phyloP scores from a whole-genome alignment of 2,329 filamentous ascomycete genomes.

The Colletotrichum somersetense region DNA sequence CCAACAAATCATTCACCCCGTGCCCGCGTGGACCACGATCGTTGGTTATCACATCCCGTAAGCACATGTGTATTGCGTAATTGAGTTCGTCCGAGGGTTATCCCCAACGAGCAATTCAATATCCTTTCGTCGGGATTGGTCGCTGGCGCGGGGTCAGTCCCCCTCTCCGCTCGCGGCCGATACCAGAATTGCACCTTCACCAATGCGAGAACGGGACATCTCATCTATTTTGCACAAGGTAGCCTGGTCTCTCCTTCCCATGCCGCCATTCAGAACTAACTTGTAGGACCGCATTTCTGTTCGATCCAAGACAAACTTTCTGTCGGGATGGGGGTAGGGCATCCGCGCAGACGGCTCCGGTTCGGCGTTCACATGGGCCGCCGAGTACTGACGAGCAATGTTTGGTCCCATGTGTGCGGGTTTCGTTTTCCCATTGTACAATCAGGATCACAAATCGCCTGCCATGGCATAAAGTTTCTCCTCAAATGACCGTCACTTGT shows the following conservation, averaged over 20 bases:
- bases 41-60: background rate
- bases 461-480: slow-evolving; percentile 24
- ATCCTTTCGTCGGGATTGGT: slow-evolving; percentile 11
- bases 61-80: background rate
- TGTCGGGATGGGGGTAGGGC: slow-evolving; percentile 1
- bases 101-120: background rate
- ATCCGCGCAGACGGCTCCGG: slow-evolving; percentile 21
- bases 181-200: slow-evolving; percentile 38
- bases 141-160: slow-evolving; percentile 7
- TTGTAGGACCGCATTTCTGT: slow-evolving; percentile 9
- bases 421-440: slow-evolving; percentile 17
- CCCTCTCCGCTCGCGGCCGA: slow-evolving; percentile 24
- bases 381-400: slow-evolving; percentile 12
- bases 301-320: slow-evolving; percentile 21
- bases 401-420: background rate
- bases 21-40: no score
- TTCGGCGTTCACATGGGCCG: slow-evolving; percentile 27
- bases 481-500: background rate
- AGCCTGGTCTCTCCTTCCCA: background rate
- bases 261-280: background rate
- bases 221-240: background rate
- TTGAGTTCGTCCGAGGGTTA: slow-evolving; percentile 1
- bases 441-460: slow-evolving; percentile 27
- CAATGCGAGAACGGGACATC: background rate
- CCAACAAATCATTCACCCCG: background rate